Base-by-base conservation (phyloP, 2,329 filamentous ascomycete genomes). In the Diaporthe caulivora region DNA sequence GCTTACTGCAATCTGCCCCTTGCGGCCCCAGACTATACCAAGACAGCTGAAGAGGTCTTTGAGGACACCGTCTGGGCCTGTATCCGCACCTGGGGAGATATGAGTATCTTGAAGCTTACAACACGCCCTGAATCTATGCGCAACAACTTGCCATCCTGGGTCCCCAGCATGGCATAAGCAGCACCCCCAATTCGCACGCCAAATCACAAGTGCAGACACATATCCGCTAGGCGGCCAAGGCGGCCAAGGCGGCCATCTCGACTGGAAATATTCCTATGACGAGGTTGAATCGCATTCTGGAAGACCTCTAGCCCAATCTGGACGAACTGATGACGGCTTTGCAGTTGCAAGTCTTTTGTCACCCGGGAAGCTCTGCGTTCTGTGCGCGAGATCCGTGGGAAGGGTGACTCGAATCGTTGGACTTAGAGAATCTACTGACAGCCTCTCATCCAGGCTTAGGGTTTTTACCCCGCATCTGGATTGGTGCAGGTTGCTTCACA, bases 111-210 rank as follows among this genome's bases (percentile, higher is more conserved):
- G 5, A 54, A 69, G 18, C 37, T 55, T 15, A 40, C 65, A 13
- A 53, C 65, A 47, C 53, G 65, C 21, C 37, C 51, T 21, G n/a
- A n/a, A n/a, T n/a, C n/a, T n/a, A n/a, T n/a, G n/a, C n/a, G n/a
- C n/a, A n/a, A 18, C 0, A 47, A 6, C 1, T 18, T 69, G 8
- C 65, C 65, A 18, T 69, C 65, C 8, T 69, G 65, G 65, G 65
- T 69, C n/a, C 10, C 65, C 65, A 15, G 65, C 65, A 7, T 69
- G 54, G 51, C n/a, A 69, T 17, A 34, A 44, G 34, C 51, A 5
- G 5, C 29, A 54, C 9, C n/a, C n/a, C n/a, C n/a, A n/a, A n/a
- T n/a, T n/a, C n/a, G n/a, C n/a, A n/a, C n/a, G n/a, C n/a, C n/a
- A n/a, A n/a, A n/a, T n/a, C n/a, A n/a, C n/a, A n/a, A n/a, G n/a